phyloP scores from a whole-genome alignment of 2,329 filamentous ascomycete genomes.

The Alternaria ventricosa region DNA sequence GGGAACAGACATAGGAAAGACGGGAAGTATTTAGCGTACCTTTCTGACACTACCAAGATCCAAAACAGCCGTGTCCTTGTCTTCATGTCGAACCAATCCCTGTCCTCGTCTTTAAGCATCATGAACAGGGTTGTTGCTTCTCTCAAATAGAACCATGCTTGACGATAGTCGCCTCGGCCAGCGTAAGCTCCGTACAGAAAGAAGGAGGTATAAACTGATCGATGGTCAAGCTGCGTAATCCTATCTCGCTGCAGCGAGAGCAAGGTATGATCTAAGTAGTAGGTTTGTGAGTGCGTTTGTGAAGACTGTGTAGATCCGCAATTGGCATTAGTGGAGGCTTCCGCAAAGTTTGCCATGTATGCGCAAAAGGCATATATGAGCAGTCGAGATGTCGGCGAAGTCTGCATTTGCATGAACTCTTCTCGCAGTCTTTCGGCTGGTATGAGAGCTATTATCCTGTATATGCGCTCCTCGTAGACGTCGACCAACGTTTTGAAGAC shows the following conservation, averaged over 20 bases:
- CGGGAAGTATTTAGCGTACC: constrained; percentile 12
- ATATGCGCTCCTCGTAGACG: constrained; percentile 73
- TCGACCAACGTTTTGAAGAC: constrained; percentile 70
- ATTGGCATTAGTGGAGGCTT: constrained; percentile 12
- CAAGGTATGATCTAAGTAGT: constrained; percentile 31
- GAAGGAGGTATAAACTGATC: constrained; percentile 71
- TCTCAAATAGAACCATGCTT: constrained; percentile 79
- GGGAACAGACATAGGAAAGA: neutral
- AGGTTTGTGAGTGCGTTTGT: constrained; percentile 1
- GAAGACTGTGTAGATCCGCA: neutral
- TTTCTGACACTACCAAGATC: constrained; percentile 35
- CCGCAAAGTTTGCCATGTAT: constrained; percentile 41
- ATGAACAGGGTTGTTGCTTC: constrained; percentile 72
- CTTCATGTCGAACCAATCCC: constrained; percentile 20
- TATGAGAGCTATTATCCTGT: constrained; percentile 56
- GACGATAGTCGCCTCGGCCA: constrained; percentile 73
- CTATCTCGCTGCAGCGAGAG: constrained; percentile 19
- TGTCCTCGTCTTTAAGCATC: constrained; percentile 20
- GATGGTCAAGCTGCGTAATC: constrained; percentile 28
- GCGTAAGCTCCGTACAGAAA: constrained; percentile 78
- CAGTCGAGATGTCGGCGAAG: constrained; percentile 33
- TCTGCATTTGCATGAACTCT: constrained; percentile 26
- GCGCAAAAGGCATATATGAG: constrained; percentile 49
- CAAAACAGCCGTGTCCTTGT: constrained; percentile 28
- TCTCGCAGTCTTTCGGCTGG: constrained; percentile 23